phyloP scores from a whole-genome alignment of 257 asterid genomes.

The Scutellaria baicalensis region DNA sequence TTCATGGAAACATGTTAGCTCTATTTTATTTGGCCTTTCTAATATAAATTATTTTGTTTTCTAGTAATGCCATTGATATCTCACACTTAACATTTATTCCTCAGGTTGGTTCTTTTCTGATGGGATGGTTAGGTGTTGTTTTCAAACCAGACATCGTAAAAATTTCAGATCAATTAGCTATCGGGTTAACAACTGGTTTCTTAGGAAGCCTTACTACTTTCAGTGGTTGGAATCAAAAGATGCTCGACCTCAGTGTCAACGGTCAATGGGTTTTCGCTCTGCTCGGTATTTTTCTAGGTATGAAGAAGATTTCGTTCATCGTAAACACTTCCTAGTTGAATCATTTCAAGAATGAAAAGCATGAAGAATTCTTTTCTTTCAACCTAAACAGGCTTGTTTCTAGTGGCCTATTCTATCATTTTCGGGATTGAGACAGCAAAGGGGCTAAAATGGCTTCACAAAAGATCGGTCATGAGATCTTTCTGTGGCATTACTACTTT shows the following conservation, averaged over 20 bases:
- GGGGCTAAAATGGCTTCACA: constrained; percentile 42
- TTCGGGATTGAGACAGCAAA: constrained; percentile 72
- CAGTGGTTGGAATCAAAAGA: constrained; percentile 96
- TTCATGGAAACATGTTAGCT: not conserved
- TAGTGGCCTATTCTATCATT: constrained; percentile 56
- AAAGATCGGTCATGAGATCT: constrained; percentile 11
- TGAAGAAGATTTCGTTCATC: too few relatives aligned
- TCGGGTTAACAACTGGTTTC: constrained; percentile 83
- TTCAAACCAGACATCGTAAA: constrained; percentile 60
- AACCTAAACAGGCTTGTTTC: constrained; percentile 54
- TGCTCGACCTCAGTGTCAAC: constrained; percentile 69
- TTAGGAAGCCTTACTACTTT: constrained; percentile 95
- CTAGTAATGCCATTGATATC: not conserved
- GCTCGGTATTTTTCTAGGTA: constrained; percentile 70
- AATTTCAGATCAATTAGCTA: constrained; percentile 63
- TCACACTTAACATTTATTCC: not conserved
- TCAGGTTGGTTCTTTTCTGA: constrained; percentile 90
- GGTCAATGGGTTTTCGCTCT: constrained; percentile 69
- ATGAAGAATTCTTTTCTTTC: not conserved
- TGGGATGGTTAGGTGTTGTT: constrained; percentile 96
- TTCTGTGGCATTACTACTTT: not conserved
- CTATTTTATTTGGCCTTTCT: too few relatives aligned
- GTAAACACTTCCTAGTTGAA: not conserved
- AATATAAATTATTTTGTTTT: not conserved
- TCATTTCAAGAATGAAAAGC: not conserved